Base-by-base conservation (phyloP, 2,329 filamentous ascomycete genomes). In the Epichloe uncinata region DNA sequence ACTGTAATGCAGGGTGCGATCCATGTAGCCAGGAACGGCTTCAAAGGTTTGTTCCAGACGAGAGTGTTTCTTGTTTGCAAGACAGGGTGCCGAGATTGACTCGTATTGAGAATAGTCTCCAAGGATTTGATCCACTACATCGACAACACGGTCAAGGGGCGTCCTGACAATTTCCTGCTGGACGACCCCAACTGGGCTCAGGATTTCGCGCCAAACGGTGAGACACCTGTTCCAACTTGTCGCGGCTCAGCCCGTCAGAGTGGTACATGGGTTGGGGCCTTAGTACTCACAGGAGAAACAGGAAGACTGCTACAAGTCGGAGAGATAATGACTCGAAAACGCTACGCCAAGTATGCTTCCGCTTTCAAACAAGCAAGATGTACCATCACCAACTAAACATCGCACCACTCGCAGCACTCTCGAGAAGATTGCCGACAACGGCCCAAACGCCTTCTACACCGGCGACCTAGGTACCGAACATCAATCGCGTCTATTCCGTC, bases 181-280 rank as follows among this genome's bases (percentile, higher is more conserved):
- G 73, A 85, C 3, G 81, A 96, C 50, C 81, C 84, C 0, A 78
- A 80, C 3, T 97, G 88, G 84, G 87, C 90, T 0, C 65, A 85
- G 45, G 91, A 96, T 62, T 96, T 96, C 68, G 89, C 88, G 2
- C 88, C 88, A 0, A 81, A 90, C 53, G 91, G 73, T 70, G 50
- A 16, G 54, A 45, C 18, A n/a, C 7, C n/a, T 35, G 11, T 22
- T n/a, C 5, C 20, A 11, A 34, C 16, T 18, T 34, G 15, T 35
- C 26, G 4, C 3, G 2, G 13, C n/a, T 44, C 18, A 34, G 26
- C 30, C 15, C 4, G 18, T 15, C 13, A 16, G 11, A 38, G 11
- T 33, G 6, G 13, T 42, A 7, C 26, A 46, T n/a, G n/a, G n/a
- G n/a, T n/a, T 11, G n/a, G 20, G 16, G 33, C 11, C 22, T 47